Conservation (phyloP, 805 yeast species). For the Lipomyces yamanashiensis region DNA sequence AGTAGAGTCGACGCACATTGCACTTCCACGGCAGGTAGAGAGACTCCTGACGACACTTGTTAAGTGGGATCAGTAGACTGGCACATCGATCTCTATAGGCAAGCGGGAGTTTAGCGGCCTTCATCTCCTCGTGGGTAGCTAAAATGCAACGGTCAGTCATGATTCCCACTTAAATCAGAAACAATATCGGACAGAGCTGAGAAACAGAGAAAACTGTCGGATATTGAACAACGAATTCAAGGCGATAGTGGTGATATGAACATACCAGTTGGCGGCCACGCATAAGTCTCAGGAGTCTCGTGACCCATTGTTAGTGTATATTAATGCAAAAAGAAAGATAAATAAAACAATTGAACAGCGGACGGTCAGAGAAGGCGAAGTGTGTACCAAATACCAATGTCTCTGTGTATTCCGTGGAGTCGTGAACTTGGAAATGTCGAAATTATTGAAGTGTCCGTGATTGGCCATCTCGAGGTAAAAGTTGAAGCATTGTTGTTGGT, state of each 20-base stretch:
- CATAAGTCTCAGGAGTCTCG: conserved; percentile 32
- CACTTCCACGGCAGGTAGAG: conserved; percentile 73
- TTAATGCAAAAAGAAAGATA: neutral
- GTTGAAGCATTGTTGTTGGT: too few relatives aligned
- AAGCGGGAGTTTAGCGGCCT: conserved; percentile 74
- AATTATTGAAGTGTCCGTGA: conserved; percentile 1
- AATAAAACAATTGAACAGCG: neutral
- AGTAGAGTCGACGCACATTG: conserved; percentile 22
- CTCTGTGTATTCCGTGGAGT: neutral
- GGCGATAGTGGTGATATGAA: neutral
- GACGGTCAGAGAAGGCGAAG: neutral
- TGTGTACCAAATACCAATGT: neutral
- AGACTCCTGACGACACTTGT: conserved; percentile 63
- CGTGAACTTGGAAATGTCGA: neutral
- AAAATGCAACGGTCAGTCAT: neutral
- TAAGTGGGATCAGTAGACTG: conserved; percentile 60
- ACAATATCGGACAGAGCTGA: neutral
- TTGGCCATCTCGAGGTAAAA: neutral
- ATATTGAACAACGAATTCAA: neutral
- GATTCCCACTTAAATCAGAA: neutral
- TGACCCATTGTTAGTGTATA: conserved; percentile 17
- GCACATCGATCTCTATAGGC: conserved; percentile 87
- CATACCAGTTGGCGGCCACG: conserved; percentile 33
- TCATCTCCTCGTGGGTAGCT: conserved; percentile 86
- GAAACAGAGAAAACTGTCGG: too few relatives aligned